Conservation (phyloP, 306 rosid genomes). For the Medicago ruthenica region DNA sequence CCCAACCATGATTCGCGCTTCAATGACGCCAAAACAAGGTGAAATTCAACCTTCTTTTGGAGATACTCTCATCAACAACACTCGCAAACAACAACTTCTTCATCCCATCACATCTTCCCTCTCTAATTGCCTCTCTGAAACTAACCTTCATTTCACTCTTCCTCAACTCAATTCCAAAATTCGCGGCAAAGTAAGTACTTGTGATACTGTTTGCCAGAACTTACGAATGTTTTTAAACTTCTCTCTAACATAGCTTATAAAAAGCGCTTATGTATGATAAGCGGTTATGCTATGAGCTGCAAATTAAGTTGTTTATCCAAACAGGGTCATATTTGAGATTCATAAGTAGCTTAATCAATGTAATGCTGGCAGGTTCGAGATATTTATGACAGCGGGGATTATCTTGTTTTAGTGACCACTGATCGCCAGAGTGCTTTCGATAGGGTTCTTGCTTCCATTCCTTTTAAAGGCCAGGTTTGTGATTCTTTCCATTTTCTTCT, state of each 20-base stretch:
- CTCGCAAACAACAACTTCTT: conserved; percentile 56
- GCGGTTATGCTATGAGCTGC: no score
- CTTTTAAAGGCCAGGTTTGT: conserved; percentile 87
- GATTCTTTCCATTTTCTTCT: neutral
- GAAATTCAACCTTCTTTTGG: no score
- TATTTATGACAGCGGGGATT: conserved; percentile 83
- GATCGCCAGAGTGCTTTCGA: conserved; percentile 97
- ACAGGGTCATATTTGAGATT: no score
- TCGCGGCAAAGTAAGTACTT: conserved; percentile 77
- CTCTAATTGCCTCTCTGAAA: conserved; percentile 75
- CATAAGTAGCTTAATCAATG: neutral
- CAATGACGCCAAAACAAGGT: conserved; percentile 47
- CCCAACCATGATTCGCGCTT: conserved; percentile 42
- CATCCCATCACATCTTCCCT: conserved; percentile 52
- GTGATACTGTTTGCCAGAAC: no score
- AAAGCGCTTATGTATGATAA: no score
- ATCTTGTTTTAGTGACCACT: conserved; percentile 83
- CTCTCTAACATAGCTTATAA: no score
- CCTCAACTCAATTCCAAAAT: conserved; percentile 83
- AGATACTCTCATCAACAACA: conserved; percentile 47
- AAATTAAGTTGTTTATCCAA: no score
- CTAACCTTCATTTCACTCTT: conserved; percentile 76
- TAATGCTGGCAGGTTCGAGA: conserved; percentile 76
- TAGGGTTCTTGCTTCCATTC: conserved; percentile 96
- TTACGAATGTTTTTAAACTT: no score